These are phyloP conservation scores for Lactarius hatsudake DNA, from an alignment of 768 basidiomycete species.

Conservation along the genomic window DNA sequence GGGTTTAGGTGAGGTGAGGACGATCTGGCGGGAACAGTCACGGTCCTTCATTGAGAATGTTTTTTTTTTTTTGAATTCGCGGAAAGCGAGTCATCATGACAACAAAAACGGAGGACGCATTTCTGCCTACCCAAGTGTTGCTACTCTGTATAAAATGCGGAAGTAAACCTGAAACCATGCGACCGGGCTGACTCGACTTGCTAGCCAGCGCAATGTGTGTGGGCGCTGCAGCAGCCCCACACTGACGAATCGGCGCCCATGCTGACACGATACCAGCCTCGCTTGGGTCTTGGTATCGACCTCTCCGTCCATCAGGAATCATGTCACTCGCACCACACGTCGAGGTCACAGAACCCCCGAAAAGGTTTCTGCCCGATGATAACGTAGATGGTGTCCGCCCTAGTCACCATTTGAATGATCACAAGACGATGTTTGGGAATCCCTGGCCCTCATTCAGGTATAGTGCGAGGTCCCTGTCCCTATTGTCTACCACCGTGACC, in stretches of 20 bases:
- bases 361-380: conserved; percentile 17
- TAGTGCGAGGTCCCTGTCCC: not conserved
- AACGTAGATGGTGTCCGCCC: conserved; percentile 15
- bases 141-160: no score
- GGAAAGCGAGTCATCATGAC: no score
- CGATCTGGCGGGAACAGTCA: no score
- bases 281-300: not conserved
- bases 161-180: no score
- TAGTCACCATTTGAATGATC: conserved; percentile 20
- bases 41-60: no score
- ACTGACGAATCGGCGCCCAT: not conserved
- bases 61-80: no score
- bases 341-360: conserved; percentile 19
- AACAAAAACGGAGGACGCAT: no score
- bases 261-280: not conserved
- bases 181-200: not conserved
- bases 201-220: not conserved
- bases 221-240: not conserved
- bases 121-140: no score
- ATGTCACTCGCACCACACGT: conserved; percentile 20
- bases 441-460: conserved; percentile 29
- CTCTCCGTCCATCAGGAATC: not conserved
- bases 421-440: conserved; percentile 21
- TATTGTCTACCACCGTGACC: conserved; percentile 1
- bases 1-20: no score